Base-by-base conservation (phyloP, 768 basidiomycete species). In the Dictyophora rubrovolvata region DNA sequence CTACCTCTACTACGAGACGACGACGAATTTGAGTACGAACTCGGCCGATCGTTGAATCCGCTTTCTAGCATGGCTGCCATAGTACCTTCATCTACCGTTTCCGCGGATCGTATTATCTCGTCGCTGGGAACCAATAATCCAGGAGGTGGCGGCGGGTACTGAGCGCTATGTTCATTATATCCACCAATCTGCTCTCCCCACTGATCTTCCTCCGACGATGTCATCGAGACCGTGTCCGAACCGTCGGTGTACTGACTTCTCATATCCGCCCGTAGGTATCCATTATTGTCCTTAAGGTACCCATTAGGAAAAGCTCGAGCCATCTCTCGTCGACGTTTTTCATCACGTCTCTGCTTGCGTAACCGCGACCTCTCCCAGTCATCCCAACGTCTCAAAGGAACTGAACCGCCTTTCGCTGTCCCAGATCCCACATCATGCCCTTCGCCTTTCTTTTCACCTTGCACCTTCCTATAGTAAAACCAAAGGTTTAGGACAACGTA, bases 311-410 rank as follows among this genome's bases (percentile, higher is more conserved):
- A 84, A 35, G 76, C 70, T 48, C 89, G 82, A 66, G 93, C 93
- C 64, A 96, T 80, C 7, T 97, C 93, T 66, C 76, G 77, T 60
- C 86, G 74, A 59, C 92, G 77, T 63, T 86, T 79, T 65, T 93
- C 90, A 66, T 96, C 94, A 1, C 96, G 84, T 61, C 82, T 84
- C 34, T 95, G 62, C 73, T 97, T 98, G 54, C 95, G 86, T 51
- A 98, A 77, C 48, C 96, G 80, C 22, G 93, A 95, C 21, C 93
- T 83, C 68, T 99, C 96, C 96, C 95, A 99, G 65, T 99, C 95
- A 72, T 98, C 96, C 96, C 96, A 99, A 53, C 95, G 81, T n/a
- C 95, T 83, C 68, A 98, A 73, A 0, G 96, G 93, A n/a, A 98
- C 82, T 0, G 80, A 82, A 48, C 77, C 71, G 5, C 79, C 82